These are phyloP conservation scores for Mortierella antarctica DNA, from an alignment of 192 early-diverging fungal species.

Conservation along the genomic window DNA sequence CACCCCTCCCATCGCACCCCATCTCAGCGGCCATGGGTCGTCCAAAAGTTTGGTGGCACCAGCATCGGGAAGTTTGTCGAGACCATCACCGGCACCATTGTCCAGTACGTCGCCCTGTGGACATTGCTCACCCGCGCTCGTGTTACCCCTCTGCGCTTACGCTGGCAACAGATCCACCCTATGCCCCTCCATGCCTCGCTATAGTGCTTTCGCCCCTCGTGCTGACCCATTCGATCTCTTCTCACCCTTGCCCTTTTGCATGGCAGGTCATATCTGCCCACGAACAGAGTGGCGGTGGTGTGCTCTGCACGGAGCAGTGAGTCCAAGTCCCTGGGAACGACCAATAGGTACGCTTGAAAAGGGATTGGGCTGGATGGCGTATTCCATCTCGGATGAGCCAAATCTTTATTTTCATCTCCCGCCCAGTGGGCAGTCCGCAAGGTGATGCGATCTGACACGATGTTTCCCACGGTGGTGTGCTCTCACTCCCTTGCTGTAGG, in stretches of 20 bases:
- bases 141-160: not conserved
- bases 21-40: conserved; percentile 62
- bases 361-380: conserved; percentile 11
- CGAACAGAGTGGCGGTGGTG: conserved; percentile 84
- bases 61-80: conserved; percentile 88
- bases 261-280: conserved; percentile 69
- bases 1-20: not conserved
- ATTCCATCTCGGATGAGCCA: conserved; percentile 5
- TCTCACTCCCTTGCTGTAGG: conserved; percentile 38
- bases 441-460: conserved; percentile 39
- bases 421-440: not conserved
- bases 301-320: conserved; percentile 93
- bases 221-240: not conserved
- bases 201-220: not conserved
- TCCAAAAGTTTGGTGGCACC: conserved; percentile 98
- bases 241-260: not conserved
- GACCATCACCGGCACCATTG: conserved; percentile 78
- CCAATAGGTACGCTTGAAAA: conserved; percentile 67
- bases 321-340: conserved; percentile 91
- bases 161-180: too few species aligned
- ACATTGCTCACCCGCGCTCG: conserved; percentile 1
- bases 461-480: not conserved
- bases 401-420: conserved; percentile 20
- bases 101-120: conserved; percentile 70
- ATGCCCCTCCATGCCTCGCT: not conserved